Conservation (phyloP, 306 rosid genomes). For the Hylodesmum podocarpum region DNA sequence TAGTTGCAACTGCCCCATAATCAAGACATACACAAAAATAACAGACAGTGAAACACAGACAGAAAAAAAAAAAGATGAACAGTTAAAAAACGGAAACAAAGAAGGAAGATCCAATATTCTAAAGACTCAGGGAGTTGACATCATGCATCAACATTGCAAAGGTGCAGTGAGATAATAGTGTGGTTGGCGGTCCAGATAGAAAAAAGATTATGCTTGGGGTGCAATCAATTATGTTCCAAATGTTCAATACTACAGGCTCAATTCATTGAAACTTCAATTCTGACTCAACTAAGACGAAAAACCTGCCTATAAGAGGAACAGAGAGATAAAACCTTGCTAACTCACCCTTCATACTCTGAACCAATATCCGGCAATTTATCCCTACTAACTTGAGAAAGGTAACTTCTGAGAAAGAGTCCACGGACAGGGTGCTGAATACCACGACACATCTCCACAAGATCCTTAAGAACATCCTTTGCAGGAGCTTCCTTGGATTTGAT, state of each 20-base stretch:
- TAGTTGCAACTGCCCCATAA: constrained; percentile 20
- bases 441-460: constrained; percentile 96
- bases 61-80: neutral
- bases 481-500: constrained; percentile 91
- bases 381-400: constrained; percentile 88
- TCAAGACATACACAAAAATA: neutral
- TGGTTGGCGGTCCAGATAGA: neutral
- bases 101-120: constrained; percentile 13
- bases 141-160: constrained; percentile 22
- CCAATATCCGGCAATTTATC: constrained; percentile 84
- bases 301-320: neutral
- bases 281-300: neutral
- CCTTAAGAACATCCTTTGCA: constrained; percentile 93
- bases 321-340: neutral
- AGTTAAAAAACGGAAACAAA: neutral
- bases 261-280: constrained; percentile 20
- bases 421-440: constrained; percentile 92
- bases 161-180: neutral
- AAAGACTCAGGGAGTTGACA: constrained; percentile 5
- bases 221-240: constrained; percentile 17
- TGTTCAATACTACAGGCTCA: neutral
- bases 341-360: constrained; percentile 85
- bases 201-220: neutral
- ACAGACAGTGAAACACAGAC: neutral
- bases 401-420: constrained; percentile 87